phyloP scores from a whole-genome alignment of 2,329 filamentous ascomycete genomes.

The Sporothrix curviconia region DNA sequence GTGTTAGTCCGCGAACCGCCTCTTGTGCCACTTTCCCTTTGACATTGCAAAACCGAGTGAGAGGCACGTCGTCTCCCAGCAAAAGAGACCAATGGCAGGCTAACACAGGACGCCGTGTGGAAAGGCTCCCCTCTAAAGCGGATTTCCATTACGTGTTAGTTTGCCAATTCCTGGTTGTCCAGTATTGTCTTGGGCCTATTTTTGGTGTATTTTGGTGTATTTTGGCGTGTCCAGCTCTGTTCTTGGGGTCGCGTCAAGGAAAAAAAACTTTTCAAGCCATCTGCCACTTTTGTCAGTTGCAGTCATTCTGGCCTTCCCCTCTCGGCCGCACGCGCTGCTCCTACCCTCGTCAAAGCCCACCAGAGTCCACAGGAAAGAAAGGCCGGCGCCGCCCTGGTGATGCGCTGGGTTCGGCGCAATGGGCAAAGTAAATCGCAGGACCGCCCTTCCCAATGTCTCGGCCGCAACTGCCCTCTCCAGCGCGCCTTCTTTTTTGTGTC shows the following conservation, averaged over 20 bases:
- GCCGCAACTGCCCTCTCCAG: background rate
- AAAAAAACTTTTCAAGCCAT: slow-evolving; percentile 6
- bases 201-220: no score
- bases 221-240: no score
- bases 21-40: background rate
- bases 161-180: slow-evolving; percentile 15
- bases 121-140: background rate
- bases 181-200: background rate
- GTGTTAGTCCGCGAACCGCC: background rate
- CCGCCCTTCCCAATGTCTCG: background rate
- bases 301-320: background rate
- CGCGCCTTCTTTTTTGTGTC: background rate
- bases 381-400: slow-evolving; percentile 6
- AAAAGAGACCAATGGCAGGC: background rate
- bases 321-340: background rate
- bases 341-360: background rate
- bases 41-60: no score
- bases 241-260: no score
- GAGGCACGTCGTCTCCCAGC: no score
- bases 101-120: background rate
- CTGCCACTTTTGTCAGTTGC: background rate
- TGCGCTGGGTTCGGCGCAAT: slow-evolving; percentile 1
- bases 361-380: no score
- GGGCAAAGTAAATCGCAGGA: no score
- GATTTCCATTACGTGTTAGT: slow-evolving; percentile 23